Percentiles rank a stretch among this genome's conserved stretches.
Evolutionary conservation across 108 stramenopile species (phyloP).

Genomic region (Pseudonitzschia multiseries): DNA sequence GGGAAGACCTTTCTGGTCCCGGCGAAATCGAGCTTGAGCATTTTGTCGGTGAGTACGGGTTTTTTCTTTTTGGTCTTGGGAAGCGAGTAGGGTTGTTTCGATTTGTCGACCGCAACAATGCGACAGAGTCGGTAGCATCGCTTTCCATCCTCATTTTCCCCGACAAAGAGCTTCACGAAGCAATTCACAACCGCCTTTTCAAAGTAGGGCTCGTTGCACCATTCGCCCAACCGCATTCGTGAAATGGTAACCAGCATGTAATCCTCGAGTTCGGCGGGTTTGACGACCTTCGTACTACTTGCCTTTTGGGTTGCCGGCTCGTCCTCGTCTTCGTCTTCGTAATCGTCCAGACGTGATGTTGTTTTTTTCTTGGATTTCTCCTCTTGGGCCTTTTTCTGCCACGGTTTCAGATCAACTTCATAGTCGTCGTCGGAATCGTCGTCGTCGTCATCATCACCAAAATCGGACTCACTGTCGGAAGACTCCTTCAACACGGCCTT

Average conservation of each 20-base stretch:
- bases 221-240: slow-evolving; percentile 73
- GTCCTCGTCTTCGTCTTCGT: slow-evolving; percentile 40
- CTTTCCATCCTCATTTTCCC: slow-evolving; percentile 71
- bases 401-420: slow-evolving; percentile 68
- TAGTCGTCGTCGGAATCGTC: slow-evolving; percentile 79
- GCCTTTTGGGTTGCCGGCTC: slow-evolving; percentile 15
- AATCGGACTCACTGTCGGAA: slow-evolving; percentile 62
- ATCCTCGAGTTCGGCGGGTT: slow-evolving; percentile 74
- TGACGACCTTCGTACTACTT: slow-evolving; percentile 26
- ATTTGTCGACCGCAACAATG: slow-evolving; percentile 61
- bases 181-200: slow-evolving; percentile 70
- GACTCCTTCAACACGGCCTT: slow-evolving; percentile 46
- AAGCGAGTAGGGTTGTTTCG: slow-evolving; percentile 61
- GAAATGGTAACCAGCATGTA: slow-evolving; percentile 73
- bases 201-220: slow-evolving; percentile 90
- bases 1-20: slow-evolving; percentile 62
- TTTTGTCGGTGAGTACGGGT: slow-evolving; percentile 69
- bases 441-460: slow-evolving; percentile 70
- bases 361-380: slow-evolving; percentile 36
- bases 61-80: slow-evolving; percentile 64
- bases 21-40: slow-evolving; percentile 73
- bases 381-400: slow-evolving; percentile 63
- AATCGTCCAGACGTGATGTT: slow-evolving; percentile 44
- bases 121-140: slow-evolving; percentile 83
- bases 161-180: slow-evolving; percentile 78